Base-by-base conservation (phyloP, 2,329 filamentous ascomycete species). In the Dothistroma pini region DNA sequence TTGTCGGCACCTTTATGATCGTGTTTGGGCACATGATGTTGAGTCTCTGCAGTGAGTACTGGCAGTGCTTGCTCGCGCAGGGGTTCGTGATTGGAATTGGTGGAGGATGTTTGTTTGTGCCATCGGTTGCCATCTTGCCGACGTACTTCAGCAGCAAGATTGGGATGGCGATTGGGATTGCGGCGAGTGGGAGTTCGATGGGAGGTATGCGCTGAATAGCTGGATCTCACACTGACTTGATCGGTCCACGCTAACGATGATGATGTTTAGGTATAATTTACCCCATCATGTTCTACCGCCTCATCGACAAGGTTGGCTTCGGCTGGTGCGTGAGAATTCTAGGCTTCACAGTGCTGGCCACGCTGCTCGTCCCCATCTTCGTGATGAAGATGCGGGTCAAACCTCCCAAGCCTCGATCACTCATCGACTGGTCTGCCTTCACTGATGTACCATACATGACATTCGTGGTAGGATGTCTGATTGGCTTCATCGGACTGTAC, bases 21-120 rank as follows among this genome's bases (percentile, higher is more conserved):
- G 78, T 82, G 2, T 74, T 82, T 38, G 81, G 80, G 4, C 76
- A 79, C 54, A 82, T 82, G 79, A 82, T 82, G 79, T 70, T 82
- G 1, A 78, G 76, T 47, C 71, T 82, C 7, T 80, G 79, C 60
- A 74, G 69, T 2, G 63, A 72, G 51, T 83, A 80, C 74, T 82
- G 77, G 74, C 79, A 83, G 63, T 75, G 81, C 10, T 71, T 83
- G 8, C 76, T 83, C 16, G 75, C 79, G 1, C 80, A 83, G 64
- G 80, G 75, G 0, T 74, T 83, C 54, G 79, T 78, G 66, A 76
- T 80, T 52, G 79, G 80, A 25, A 71, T 80, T 12, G 80, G 80
- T 22, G 73, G 74, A 0, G 80, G 79, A 2, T 66, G 61, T 47
- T 67, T 80, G 1, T 81, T 79, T 57, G 72, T 81, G 1, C 78